Conservation (phyloP, 805 yeast species). For the Starmerella bombi region DNA sequence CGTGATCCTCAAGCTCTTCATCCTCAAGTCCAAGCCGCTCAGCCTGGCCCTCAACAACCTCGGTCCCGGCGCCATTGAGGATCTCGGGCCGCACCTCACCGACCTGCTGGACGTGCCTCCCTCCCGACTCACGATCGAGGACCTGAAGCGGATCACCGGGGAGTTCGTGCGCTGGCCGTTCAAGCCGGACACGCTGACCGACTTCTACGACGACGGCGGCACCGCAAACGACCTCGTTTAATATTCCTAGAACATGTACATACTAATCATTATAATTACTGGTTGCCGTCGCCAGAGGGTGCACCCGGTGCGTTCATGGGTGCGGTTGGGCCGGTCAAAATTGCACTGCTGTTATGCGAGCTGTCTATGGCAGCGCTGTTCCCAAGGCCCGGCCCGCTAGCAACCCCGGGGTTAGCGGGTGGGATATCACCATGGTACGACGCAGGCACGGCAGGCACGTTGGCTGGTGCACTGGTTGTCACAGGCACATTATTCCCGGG, state of each 20-base stretch:
- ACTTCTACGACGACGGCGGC: conserved; percentile 32
- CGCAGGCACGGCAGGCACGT: too few relatives aligned
- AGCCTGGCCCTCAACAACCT: conserved; percentile 38
- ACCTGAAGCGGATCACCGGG: conserved; percentile 39
- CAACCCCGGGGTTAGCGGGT: too few relatives aligned
- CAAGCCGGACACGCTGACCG: conserved; percentile 46
- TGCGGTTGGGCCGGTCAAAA: too few relatives aligned
- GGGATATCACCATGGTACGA: too few relatives aligned
- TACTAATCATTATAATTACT: not conserved
- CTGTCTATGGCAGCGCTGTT: too few relatives aligned
- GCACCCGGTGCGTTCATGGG: not conserved
- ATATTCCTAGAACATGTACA: not conserved
- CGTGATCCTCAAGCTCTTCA: conserved; percentile 48
- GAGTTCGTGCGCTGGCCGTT: conserved; percentile 71
- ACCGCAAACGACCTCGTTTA: too few relatives aligned
- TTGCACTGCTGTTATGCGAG: too few relatives aligned
- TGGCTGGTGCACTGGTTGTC: too few relatives aligned
- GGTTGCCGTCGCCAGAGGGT: too few relatives aligned
- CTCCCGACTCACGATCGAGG: conserved; percentile 39
- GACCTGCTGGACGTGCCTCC: conserved; percentile 36
- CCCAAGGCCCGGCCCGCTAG: too few relatives aligned
- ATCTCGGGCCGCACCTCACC: conserved; percentile 27
- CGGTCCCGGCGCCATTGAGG: conserved; percentile 64
- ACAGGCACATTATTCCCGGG: too few relatives aligned
- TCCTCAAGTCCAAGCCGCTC: conserved; percentile 35